phyloP scores from a whole-genome alignment of 2,329 filamentous ascomycete species.

The Diaporthe velutina region DNA sequence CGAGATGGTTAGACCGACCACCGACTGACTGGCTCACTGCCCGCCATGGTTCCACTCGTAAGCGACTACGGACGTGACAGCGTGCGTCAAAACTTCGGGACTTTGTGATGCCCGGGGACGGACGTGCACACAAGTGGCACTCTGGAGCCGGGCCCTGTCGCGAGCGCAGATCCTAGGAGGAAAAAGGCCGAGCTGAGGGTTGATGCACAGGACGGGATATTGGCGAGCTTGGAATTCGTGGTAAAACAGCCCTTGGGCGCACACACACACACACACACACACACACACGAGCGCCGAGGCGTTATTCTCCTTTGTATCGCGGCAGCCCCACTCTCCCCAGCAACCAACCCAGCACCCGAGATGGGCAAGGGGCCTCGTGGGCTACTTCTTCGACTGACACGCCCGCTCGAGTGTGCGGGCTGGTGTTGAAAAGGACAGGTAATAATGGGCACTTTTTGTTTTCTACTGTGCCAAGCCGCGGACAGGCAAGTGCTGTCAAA shows the following conservation, averaged over 20 bases:
- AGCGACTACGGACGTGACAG: conserved; percentile 29
- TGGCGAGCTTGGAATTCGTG: conserved; percentile 27
- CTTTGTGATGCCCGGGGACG: conserved; percentile 19
- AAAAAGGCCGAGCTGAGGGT: conserved; percentile 24
- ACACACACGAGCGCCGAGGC: conserved; percentile 26
- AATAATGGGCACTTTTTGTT: conserved; percentile 11
- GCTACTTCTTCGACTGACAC: conserved; percentile 22
- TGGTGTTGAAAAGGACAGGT: conserved; percentile 1
- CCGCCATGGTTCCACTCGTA: conserved; percentile 15
- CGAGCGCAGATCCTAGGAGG: conserved; percentile 22
- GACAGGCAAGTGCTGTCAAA: conserved; percentile 29
- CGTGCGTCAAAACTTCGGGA: conserved; percentile 20
- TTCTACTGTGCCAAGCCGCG: conserved; percentile 22
- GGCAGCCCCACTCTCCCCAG: conserved; percentile 11
- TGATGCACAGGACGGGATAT: conserved; percentile 22
- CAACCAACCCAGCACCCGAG: conserved; percentile 1
- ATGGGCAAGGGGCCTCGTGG: conserved; percentile 25
- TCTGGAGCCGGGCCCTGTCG: conserved; percentile 27
- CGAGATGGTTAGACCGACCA: conserved; percentile 1
- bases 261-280: conserved; percentile 13
- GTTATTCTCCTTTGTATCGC: conserved; percentile 30
- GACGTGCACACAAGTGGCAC: conserved; percentile 23
- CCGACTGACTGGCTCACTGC: background rate
- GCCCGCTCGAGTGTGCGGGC: conserved; percentile 26
- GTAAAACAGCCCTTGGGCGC: conserved; percentile 17